These are phyloP conservation scores for Pugionium dolabratum DNA, from an alignment of 345 rosid genomes.

Conservation along the genomic window DNA sequence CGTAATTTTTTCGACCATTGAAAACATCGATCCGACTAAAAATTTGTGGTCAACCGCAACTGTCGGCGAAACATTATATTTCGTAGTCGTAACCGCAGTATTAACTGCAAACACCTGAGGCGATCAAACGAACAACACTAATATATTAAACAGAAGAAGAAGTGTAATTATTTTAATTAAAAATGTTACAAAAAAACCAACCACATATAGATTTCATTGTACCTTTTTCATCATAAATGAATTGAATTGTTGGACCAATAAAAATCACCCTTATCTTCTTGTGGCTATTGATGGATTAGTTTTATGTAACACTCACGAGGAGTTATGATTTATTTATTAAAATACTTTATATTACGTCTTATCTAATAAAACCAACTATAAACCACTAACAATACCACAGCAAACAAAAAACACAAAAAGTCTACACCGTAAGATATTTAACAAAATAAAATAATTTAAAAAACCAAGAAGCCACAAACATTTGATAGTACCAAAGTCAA, in stretches of 20 bases:
- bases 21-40: no score
- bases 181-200: conserved; percentile 10
- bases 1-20: no score
- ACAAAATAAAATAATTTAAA: conserved; percentile 25
- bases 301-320: conserved; percentile 23
- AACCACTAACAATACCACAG: conserved; percentile 40
- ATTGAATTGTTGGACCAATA: neutral
- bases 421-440: conserved; percentile 21
- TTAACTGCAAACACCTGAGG: no score
- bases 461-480: conserved; percentile 40
- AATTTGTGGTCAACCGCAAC: no score
- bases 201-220: conserved; percentile 4
- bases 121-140: no score
- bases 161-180: neutral
- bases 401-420: neutral
- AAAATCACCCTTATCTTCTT: conserved; percentile 9
- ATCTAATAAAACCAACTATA: conserved; percentile 27
- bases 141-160: neutral
- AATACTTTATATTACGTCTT: conserved; percentile 18
- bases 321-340: conserved; percentile 8
- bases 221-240: neutral
- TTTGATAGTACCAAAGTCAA: conserved; percentile 38
- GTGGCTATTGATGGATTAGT: neutral
- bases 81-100: no score
- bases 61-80: no score